Evolutionary conservation across 805 yeast genomes (phyloP).

Genomic region (Metschnikowia henanensis): DNA sequence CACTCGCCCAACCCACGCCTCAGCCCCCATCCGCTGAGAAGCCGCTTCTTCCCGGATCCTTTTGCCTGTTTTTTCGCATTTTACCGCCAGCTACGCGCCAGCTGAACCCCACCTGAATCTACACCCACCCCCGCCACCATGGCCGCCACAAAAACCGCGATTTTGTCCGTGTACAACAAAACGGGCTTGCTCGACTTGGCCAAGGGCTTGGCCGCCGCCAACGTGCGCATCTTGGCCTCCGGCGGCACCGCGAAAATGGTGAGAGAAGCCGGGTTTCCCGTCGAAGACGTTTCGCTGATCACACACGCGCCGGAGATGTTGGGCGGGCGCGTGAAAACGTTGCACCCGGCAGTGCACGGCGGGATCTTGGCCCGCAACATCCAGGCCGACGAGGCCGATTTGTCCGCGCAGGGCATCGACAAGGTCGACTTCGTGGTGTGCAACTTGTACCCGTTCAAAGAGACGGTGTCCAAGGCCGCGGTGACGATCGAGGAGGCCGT

Average conservation of each 20-base stretch:
- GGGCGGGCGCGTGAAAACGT: slow-evolving; percentile 97
- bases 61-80: neutral
- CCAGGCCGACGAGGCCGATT: slow-evolving; percentile 87
- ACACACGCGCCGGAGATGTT: slow-evolving; percentile 99
- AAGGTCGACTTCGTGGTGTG: slow-evolving; percentile 97
- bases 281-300: slow-evolving; percentile 90
- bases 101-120: no score
- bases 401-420: slow-evolving; percentile 85
- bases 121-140: slow-evolving; percentile 17
- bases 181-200: slow-evolving; percentile 96
- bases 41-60: neutral
- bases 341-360: slow-evolving; percentile 99
- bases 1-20: neutral
- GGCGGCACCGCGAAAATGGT: slow-evolving; percentile 96
- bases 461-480: slow-evolving; percentile 91
- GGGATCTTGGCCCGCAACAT: slow-evolving; percentile 94
- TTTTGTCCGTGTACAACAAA: slow-evolving; percentile 95
- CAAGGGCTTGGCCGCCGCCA: slow-evolving; percentile 85
- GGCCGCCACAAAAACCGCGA: slow-evolving; percentile 76
- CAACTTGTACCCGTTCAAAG: slow-evolving; percentile 97
- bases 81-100: no score
- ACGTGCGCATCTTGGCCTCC: slow-evolving; percentile 91
- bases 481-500: slow-evolving; percentile 98
- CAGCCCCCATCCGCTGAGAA: neutral
- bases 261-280: slow-evolving; percentile 97